These are phyloP conservation scores for Postia placenta DNA, from an alignment of 768 basidiomycete genomes.

Conservation along the genomic window DNA sequence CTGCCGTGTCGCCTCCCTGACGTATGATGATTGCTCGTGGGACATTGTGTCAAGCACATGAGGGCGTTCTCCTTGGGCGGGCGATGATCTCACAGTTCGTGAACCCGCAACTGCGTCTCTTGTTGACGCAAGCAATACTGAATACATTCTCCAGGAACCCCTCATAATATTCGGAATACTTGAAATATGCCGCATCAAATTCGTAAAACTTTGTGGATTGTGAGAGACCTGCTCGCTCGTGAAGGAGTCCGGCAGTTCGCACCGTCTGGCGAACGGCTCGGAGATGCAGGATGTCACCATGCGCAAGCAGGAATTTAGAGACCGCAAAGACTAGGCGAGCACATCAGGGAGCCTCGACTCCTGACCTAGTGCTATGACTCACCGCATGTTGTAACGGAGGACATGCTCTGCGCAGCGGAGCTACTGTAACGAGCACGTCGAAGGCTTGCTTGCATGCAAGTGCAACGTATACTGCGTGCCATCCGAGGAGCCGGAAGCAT, in stretches of 20 bases:
- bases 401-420: slow-evolving; percentile 52
- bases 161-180: slow-evolving; percentile 52
- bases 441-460: slow-evolving; percentile 46
- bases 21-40: slow-evolving; percentile 51
- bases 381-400: slow-evolving; percentile 42
- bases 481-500: slow-evolving; percentile 36
- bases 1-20: slow-evolving; percentile 40
- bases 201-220: slow-evolving; percentile 20
- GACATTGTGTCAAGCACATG: slow-evolving; percentile 48
- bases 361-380: slow-evolving; percentile 32
- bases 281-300: slow-evolving; percentile 37
- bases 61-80: slow-evolving; percentile 34
- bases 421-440: slow-evolving; percentile 52
- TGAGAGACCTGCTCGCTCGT: not conserved
- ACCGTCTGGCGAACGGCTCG: slow-evolving; percentile 40
- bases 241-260: slow-evolving; percentile 28
- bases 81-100: slow-evolving; percentile 54
- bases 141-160: slow-evolving; percentile 28
- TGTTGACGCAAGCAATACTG: not conserved
- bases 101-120: not conserved
- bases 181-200: slow-evolving; percentile 48
- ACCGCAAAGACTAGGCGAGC: slow-evolving; percentile 46
- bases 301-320: slow-evolving; percentile 35
- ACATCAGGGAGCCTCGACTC: no score
- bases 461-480: slow-evolving; percentile 53